phyloP scores from a whole-genome alignment of 2,329 filamentous ascomycete species.

The Alternaria ventricosa region DNA sequence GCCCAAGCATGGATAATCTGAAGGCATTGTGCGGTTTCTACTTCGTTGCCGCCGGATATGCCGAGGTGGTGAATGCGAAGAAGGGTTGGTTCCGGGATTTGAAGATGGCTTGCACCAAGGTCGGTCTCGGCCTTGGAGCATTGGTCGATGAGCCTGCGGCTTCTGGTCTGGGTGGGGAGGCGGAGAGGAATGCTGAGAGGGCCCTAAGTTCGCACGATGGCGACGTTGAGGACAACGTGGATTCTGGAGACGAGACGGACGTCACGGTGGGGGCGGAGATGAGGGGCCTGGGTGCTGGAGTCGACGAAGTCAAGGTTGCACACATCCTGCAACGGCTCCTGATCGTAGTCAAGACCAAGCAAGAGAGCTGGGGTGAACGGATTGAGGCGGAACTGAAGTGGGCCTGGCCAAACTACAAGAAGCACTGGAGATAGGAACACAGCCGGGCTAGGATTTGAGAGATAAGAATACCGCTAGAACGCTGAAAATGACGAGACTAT shows the following conservation, averaged over 20 bases:
- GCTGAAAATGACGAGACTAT: background rate
- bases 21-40: background rate
- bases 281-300: background rate
- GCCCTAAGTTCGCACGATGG: background rate
- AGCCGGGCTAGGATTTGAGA: background rate
- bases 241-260: background rate
- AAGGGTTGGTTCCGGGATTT: background rate
- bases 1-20: background rate
- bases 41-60: background rate
- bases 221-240: background rate
- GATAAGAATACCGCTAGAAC: conserved; percentile 5
- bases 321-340: background rate
- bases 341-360: background rate
- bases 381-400: background rate
- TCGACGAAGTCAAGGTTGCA: background rate
- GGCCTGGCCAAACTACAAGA: background rate
- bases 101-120: background rate
- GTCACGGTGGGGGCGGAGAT: background rate
- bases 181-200: background rate
- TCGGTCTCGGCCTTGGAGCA: background rate
- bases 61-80: background rate
- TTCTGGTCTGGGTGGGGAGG: background rate
- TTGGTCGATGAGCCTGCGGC: background rate
- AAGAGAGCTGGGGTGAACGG: background rate
- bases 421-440: background rate